Evolutionary conservation across 2,329 filamentous ascomycete species (phyloP), one percentile per base, ranked within the genome.

Genomic region (Mycogone perniciosa): DNA sequence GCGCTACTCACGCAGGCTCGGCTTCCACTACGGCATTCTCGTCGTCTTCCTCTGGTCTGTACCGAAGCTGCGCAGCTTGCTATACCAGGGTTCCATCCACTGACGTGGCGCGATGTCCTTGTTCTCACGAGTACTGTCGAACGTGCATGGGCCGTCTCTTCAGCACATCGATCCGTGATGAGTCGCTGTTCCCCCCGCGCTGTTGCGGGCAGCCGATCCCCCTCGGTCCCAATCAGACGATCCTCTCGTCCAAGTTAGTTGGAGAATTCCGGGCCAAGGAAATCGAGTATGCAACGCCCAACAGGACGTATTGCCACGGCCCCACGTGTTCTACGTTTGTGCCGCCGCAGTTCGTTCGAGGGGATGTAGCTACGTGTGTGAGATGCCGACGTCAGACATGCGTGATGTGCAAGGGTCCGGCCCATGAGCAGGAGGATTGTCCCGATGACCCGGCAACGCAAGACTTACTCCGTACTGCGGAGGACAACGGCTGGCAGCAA

Each of bases 121-220:
- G 78, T 60, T 6, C 59, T 0, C 77, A 83, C 53, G 60, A 70
- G 1, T 83, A 81, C 58, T 84, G 80, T 57, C 60, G 57, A 0
- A 53, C 50, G 1, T 84, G 80, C 55, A 55, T 83, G 0, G 54
- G 56, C 0, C 46, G 52, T 0, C 66, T 78, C 0, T 74, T 82
- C 55, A 7, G 55, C 0, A 44, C 58, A 0, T 67, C 74, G 0
- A 64, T 78, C 13, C 61, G 47, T 0, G 72, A 79, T 50, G 74
- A 81, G 42, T 64, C 67, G 0, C 54, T 77, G 0, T 83, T 79
- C 47, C 80, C 80, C 0, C 76, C 77, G 0, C 64, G 69, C 3
- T 83, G 79, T 60, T 82, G 78, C 56, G 46, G 59, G 0, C 54
- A 71, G 31, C 53, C 59, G 0, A 73, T 83, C 2, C 59, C 69